Percentiles rank a stretch among this genome's conserved stretches.
phyloP scores from a whole-genome alignment of 1,284 basidiomycete genomes.

The Schizophyllum amplum region DNA sequence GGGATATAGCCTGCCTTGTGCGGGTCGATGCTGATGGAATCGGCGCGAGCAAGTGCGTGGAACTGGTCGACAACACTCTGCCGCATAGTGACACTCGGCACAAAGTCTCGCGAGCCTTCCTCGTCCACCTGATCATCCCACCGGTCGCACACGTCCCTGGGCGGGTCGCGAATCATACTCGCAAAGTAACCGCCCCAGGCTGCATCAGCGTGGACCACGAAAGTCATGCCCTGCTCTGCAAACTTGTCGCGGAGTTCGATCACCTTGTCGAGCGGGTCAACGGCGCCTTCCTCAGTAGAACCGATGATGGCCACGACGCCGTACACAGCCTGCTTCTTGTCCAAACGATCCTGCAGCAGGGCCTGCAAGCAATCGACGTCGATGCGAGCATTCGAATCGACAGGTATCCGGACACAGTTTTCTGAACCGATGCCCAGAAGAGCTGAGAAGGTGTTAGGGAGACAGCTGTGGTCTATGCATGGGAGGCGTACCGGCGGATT shows the following conservation, averaged over 20 bases:
- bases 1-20: slow-evolving; percentile 39
- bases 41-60: slow-evolving; percentile 19
- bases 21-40: slow-evolving; percentile 38
- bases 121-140: not conserved
- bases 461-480: slow-evolving; percentile 1
- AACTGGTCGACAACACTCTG: slow-evolving; percentile 19
- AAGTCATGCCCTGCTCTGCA: slow-evolving; percentile 8
- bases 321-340: slow-evolving; percentile 27
- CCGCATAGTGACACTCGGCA: slow-evolving; percentile 20
- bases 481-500: slow-evolving; percentile 29
- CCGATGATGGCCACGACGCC: slow-evolving; percentile 38
- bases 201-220: slow-evolving; percentile 11
- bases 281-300: slow-evolving; percentile 36
- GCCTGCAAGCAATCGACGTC: slow-evolving; percentile 20
- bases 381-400: slow-evolving; percentile 32
- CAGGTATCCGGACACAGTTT: slow-evolving; percentile 27
- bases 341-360: slow-evolving; percentile 22
- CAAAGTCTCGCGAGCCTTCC: slow-evolving; percentile 14
- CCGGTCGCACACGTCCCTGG: not conserved
- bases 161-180: slow-evolving; percentile 21
- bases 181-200: slow-evolving; percentile 41
- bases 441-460: slow-evolving; percentile 22
- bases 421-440: slow-evolving; percentile 33
- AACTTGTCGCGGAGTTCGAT: slow-evolving; percentile 22
- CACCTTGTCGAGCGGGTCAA: slow-evolving; percentile 34